Conservation (phyloP, 2,329 filamentous ascomycete species). For the Rhinocladiella similis region DNA sequence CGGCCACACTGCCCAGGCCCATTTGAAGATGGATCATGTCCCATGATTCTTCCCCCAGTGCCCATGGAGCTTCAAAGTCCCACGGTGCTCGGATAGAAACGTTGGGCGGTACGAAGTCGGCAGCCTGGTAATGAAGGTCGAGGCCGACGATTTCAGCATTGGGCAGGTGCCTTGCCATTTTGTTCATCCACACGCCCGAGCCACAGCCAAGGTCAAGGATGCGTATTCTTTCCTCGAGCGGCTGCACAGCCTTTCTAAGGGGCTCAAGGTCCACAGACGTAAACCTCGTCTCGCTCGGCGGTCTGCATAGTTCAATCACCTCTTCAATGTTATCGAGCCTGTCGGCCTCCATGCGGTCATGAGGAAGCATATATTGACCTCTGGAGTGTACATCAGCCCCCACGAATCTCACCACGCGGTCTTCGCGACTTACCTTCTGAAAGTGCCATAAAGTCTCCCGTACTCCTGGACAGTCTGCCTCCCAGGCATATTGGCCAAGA, state of each 20-base stretch:
- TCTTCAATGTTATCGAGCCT: slow-evolving; percentile 82
- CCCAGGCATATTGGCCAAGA: background rate
- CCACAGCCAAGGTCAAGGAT: slow-evolving; percentile 75
- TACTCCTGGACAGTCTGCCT: slow-evolving; percentile 11
- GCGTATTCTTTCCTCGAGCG: slow-evolving; percentile 32
- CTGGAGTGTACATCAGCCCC: slow-evolving; percentile 12
- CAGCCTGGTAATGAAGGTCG: slow-evolving; percentile 62
- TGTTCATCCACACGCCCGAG: slow-evolving; percentile 88
- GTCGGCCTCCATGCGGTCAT: slow-evolving; percentile 75
- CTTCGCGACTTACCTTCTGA: slow-evolving; percentile 15
- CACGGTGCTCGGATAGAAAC: slow-evolving; percentile 66
- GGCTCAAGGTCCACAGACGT: slow-evolving; percentile 37
- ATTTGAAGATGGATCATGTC: slow-evolving; percentile 83
- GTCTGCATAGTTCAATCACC: slow-evolving; percentile 66
- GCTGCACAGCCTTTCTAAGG: background rate
- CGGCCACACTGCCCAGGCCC: slow-evolving; percentile 73
- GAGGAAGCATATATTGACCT: slow-evolving; percentile 73
- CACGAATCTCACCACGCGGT: background rate
- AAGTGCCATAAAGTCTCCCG: slow-evolving; percentile 25
- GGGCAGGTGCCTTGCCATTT: slow-evolving; percentile 71
- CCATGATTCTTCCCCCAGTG: slow-evolving; percentile 65
- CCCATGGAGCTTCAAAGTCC: slow-evolving; percentile 79
- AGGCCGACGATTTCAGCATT: slow-evolving; percentile 61
- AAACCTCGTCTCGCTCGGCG: slow-evolving; percentile 38
- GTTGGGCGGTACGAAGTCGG: slow-evolving; percentile 67